Percentiles rank a stretch among this genome's conserved stretches.
These are phyloP conservation scores for Russula olivacea DNA, from an alignment of 768 basidiomycete genomes.

Conservation along the genomic window DNA sequence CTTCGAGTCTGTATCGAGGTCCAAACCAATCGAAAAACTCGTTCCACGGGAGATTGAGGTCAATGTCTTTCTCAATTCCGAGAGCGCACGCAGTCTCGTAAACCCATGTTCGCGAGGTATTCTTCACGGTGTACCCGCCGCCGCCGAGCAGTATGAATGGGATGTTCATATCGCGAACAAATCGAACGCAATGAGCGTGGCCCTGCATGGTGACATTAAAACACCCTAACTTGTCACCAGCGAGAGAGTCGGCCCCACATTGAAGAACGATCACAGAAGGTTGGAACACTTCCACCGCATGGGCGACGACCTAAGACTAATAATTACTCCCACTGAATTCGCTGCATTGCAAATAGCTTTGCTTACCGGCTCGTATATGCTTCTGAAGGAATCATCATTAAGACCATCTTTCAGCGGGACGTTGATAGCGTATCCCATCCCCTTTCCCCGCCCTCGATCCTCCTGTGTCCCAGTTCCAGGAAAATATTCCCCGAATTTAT, in stretches of 20 bases:
- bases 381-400: conserved; percentile 79
- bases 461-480: conserved; percentile 84
- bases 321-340: background rate
- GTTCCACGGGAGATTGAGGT: conserved; percentile 77
- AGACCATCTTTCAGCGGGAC: conserved; percentile 93
- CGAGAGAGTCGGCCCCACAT: conserved; percentile 92
- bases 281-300: conserved; percentile 80
- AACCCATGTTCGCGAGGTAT: conserved; percentile 91
- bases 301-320: conserved; percentile 59
- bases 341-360: background rate
- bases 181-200: conserved; percentile 87
- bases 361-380: conserved; percentile 88
- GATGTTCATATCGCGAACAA: conserved; percentile 72
- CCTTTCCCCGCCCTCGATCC: conserved; percentile 77
- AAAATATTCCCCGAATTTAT: conserved; percentile 96
- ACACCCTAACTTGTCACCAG: conserved; percentile 92
- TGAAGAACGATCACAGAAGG: conserved; percentile 88
- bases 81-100: conserved; percentile 95
- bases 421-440: conserved; percentile 87
- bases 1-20: conserved; percentile 88
- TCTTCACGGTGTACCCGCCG: conserved; percentile 96
- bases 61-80: conserved; percentile 74
- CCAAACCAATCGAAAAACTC: conserved; percentile 98
- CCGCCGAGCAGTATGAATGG: conserved; percentile 91
- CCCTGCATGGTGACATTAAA: conserved; percentile 96